Conservation (phyloP, 345 rosid species). For the Populus alba region DNA sequence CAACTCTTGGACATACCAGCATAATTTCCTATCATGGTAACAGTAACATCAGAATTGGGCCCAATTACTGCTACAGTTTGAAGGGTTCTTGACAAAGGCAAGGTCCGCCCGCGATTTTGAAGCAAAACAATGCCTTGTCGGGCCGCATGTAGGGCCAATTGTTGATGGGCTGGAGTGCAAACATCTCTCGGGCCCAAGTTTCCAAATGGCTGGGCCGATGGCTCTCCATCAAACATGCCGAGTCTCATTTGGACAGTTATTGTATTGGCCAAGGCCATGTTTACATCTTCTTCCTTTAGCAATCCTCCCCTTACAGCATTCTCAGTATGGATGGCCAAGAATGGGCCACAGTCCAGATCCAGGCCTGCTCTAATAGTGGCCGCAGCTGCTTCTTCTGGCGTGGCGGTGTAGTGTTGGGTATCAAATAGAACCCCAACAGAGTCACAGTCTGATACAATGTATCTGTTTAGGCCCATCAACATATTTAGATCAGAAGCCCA, state of each 20-base stretch:
- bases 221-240: conserved; percentile 89
- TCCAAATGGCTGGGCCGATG: conserved; percentile 62
- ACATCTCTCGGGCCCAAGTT: conserved; percentile 78
- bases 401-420: conserved; percentile 69
- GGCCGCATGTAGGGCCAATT: conserved; percentile 81
- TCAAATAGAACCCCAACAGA: conserved; percentile 71
- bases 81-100: conserved; percentile 57
- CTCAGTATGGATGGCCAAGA: conserved; percentile 64
- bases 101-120: conserved; percentile 42
- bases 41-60: conserved; percentile 85
- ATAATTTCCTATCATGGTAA: conserved; percentile 95
- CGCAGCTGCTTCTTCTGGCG: conserved; percentile 89
- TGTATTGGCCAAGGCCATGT: conserved; percentile 73
- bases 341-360: conserved; percentile 93
- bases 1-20: conserved; percentile 46
- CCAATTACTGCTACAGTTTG: conserved; percentile 79
- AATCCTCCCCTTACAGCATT: conserved; percentile 54
- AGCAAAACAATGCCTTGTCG: conserved; percentile 83
- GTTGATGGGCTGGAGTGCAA: conserved; percentile 63
- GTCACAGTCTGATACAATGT: conserved; percentile 92
- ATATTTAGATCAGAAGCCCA: not conserved
- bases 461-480: conserved; percentile 33
- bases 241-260: conserved; percentile 89
- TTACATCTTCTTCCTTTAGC: conserved; percentile 46
- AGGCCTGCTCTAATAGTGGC: conserved; percentile 72